Evolutionary conservation across 495 filamentous ascomycete species (phyloP), one percentile per base, ranked within the genome.

Genomic region (Lepidopterella palustris): DNA sequence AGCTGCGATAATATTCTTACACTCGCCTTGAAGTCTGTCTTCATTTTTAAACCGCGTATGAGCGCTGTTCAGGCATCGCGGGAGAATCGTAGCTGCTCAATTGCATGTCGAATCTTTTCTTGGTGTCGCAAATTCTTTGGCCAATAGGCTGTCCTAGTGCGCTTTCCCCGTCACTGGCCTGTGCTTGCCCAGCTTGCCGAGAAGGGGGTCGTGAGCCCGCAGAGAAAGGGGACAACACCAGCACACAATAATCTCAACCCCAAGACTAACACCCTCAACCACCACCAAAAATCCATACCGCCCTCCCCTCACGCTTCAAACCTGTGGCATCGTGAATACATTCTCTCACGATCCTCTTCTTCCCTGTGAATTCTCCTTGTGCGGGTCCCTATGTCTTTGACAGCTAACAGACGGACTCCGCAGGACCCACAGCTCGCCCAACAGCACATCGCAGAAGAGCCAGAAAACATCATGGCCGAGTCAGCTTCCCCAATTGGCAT

Each of bases 401-500:
- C 39, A 42, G 8, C 47, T 50, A 50, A 50, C 20, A 24, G 23
- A 50, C 24, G n/a, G 8, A 50, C 21, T 13, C 23, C 47, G 21
- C 47, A 50, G 47, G 24, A 25, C 21, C 24, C 47, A 15, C n/a
- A 42, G 13, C 47, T 50, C 25, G 10, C 13, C 45, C 47, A 50
- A 25, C 21, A 11, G 21, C 21, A 50, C 23, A 59, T 67, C 57
- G 61, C 78, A 84, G 47, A 18, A 60, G 25, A 50, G 49, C 48
- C 54, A 18, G n/a, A 62, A 51, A 21, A 48, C 72, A 74, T 84
- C 68, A 84, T 87, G 71, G 84, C 84, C 65, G 91, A 96, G 76
- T 88, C 87, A 72, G 87, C 88, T 62, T 88, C 89, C 71, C 90
- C 90, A 70, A 97, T 97, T 88, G 92, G 92, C 81, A 97, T 98